Base-by-base conservation (phyloP, 176 grass and related monocot genomes). In the Pharus latifolius region DNA sequence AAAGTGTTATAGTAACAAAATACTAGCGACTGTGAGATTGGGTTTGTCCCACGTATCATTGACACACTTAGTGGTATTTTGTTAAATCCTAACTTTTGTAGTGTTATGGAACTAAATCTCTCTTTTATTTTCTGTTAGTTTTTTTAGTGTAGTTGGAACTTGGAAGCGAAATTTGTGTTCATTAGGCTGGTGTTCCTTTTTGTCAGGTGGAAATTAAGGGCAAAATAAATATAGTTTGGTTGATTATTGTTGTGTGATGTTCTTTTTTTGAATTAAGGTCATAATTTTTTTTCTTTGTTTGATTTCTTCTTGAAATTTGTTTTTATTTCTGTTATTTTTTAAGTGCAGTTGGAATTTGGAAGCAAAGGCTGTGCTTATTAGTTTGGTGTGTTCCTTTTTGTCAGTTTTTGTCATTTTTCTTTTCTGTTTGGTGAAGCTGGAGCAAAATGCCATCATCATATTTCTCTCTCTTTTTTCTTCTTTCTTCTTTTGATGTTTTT, bases 161-260 rank as follows among this genome's bases (percentile, higher is more conserved):
- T 85, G 56, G 46, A 85, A 80, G 76, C 38, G 30, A 85, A 80
- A 63, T 24, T 65, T 69, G 3, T 60, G 46, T 10, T 48, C 78
- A 49, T 38, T 40, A 63, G 51, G 55, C 9, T 18, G 47, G 55
- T 85, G 67, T 28, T 68, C 59, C 67, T 49, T 49, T 78, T 50
- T 73, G 67, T 73, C 82, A 84, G 60, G n/a, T n/a, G n/a, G n/a
- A n/a, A n/a, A n/a, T n/a, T n/a, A n/a, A n/a, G n/a, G n/a, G n/a
- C n/a, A n/a, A n/a, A n/a, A n/a, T n/a, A n/a, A n/a, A n/a, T n/a
- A n/a, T n/a, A n/a, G n/a, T n/a, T n/a, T n/a, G n/a, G n/a, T n/a
- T n/a, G n/a, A n/a, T n/a, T n/a, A n/a, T n/a, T n/a, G n/a, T n/a
- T n/a, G n/a, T n/a, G n/a, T n/a, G n/a, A n/a, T n/a, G n/a, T n/a